These are phyloP conservation scores for Epichloe uncinata DNA, from an alignment of 2,329 filamentous ascomycete genomes.

Conservation along the genomic window DNA sequence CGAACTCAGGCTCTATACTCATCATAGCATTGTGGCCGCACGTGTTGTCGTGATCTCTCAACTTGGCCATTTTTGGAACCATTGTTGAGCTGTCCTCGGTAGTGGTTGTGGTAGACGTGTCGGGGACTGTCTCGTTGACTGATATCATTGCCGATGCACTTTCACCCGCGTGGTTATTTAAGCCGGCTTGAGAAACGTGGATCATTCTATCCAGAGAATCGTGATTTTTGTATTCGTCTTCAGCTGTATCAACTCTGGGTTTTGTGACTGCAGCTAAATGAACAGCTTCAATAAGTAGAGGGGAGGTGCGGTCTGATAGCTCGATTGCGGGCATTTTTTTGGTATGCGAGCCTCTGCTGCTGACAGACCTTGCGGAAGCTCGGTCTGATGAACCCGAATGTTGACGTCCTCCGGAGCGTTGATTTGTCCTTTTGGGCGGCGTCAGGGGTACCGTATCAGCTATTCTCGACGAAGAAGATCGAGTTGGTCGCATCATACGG, in stretches of 20 bases:
- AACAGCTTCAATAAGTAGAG: not conserved
- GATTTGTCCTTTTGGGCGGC: conserved; percentile 30
- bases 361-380: not conserved
- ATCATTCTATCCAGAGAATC: not conserved
- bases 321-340: not conserved
- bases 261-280: not conserved
- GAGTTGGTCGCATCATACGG: conserved; percentile 71
- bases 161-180: not conserved
- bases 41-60: not conserved
- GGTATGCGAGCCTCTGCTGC: not conserved
- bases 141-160: not conserved
- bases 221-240: not conserved
- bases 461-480: conserved; percentile 53
- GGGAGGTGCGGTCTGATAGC: not conserved
- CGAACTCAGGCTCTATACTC: not conserved
- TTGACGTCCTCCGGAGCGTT: conserved; percentile 7
- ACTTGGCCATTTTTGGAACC: not conserved
- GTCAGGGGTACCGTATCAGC: conserved; percentile 45
- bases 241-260: not conserved
- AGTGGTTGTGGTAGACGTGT: not conserved
- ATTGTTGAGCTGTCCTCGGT: not conserved
- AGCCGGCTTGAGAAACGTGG: not conserved
- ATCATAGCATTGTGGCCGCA: not conserved
- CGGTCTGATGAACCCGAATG: not conserved
- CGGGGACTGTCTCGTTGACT: not conserved